Percentiles rank a stretch among this genome's conserved stretches.
Evolutionary conservation across 2,329 filamentous ascomycete species (phyloP).

Genomic region (Cercospora canescens): DNA sequence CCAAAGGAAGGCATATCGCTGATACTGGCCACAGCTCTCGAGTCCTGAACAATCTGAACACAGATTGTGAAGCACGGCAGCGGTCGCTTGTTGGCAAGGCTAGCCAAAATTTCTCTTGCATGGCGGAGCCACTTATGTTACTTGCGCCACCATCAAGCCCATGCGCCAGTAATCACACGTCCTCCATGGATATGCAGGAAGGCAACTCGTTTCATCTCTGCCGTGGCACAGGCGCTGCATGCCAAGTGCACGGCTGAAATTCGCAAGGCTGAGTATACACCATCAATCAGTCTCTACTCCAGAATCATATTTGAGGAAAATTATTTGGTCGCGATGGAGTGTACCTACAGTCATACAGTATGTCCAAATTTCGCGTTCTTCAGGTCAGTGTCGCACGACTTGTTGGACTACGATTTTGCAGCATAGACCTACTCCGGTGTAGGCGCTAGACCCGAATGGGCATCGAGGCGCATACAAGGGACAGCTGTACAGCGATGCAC

Average conservation of each 20-base stretch:
- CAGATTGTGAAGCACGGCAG: too few relatives aligned
- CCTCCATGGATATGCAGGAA: not conserved
- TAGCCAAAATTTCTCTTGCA: too few relatives aligned
- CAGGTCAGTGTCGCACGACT: not conserved
- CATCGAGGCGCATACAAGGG: not conserved
- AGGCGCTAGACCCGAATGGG: not conserved
- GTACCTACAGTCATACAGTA: not conserved
- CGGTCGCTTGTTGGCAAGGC: too few relatives aligned
- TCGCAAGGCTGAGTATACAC: not conserved
- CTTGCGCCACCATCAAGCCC: too few relatives aligned
- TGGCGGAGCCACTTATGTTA: too few relatives aligned
- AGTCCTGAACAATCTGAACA: too few relatives aligned
- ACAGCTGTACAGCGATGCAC: not conserved
- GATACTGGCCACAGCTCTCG: too few relatives aligned
- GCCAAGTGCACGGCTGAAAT: not conserved
- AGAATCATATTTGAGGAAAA: not conserved
- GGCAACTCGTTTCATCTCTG: not conserved
- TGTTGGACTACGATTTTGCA: not conserved
- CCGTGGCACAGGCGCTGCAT: not conserved
- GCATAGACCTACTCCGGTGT: not conserved
- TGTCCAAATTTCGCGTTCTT: not conserved
- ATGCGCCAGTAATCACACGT: not conserved
- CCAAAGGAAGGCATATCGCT: too few relatives aligned
- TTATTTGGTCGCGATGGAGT: not conserved
- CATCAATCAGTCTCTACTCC: not conserved